Percentiles rank a stretch among this genome's conserved stretches.
These are phyloP conservation scores for Epichloe aotearoae DNA, from an alignment of 2,329 filamentous ascomycete genomes.

Conservation along the genomic window DNA sequence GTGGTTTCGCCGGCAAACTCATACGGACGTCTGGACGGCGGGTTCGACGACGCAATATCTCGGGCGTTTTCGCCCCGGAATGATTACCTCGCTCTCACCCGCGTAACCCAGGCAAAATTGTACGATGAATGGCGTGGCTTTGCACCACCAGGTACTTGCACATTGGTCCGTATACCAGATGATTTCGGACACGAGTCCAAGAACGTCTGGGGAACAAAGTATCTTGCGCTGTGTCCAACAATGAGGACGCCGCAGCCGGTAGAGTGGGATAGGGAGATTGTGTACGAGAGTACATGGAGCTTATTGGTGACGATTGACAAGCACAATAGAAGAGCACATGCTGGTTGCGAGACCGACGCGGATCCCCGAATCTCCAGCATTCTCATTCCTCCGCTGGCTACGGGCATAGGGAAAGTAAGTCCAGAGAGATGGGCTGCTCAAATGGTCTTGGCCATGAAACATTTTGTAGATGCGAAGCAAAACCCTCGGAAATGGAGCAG, in stretches of 20 bases:
- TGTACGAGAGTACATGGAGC: constrained; percentile 41
- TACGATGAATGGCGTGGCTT: constrained; percentile 36
- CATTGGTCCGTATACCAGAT: constrained; percentile 29
- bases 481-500: constrained; percentile 27
- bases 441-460: constrained; percentile 35
- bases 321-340: constrained; percentile 24
- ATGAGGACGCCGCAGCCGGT: constrained; percentile 33
- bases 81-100: constrained; percentile 34
- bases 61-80: constrained; percentile 29
- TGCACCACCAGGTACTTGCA: constrained; percentile 36
- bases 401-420: constrained; percentile 32
- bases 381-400: constrained; percentile 39
- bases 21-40: constrained; percentile 39
- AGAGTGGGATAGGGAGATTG: constrained; percentile 36
- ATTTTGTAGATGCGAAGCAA: constrained; percentile 34
- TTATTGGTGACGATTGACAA: constrained; percentile 34
- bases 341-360: background rate
- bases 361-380: constrained; percentile 25
- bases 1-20: constrained; percentile 42
- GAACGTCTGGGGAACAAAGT: constrained; percentile 28
- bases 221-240: constrained; percentile 38
- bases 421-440: constrained; percentile 35
- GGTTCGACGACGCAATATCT: constrained; percentile 41
- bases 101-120: constrained; percentile 27
- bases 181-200: constrained; percentile 18